Evolutionary conservation across 2,329 filamentous ascomycete species (phyloP), one percentile per base, ranked within the genome.

Genomic region (Mycosphaerella sp.): DNA sequence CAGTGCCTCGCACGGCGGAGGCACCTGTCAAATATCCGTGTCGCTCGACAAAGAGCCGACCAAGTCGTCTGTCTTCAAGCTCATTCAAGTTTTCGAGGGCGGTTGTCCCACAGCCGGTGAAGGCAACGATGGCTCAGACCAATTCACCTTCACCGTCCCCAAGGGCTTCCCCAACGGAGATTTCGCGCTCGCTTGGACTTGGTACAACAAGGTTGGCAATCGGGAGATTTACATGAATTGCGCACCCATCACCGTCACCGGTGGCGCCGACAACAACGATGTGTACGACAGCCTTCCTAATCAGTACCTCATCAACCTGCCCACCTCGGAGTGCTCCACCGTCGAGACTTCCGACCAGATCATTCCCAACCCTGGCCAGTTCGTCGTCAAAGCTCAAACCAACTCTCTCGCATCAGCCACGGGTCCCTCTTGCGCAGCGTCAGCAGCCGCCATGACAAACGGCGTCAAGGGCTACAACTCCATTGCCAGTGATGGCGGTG

Each of bases 191-290:
- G 88, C 89, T 0, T 96, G 90, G 89, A 88, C 87, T 1, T 96
- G 92, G 62, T 85, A 92, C 75, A 96, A 95, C 68, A 83, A 85
- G 57, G 70, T 95, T 3, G 91, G 91, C 1, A 92, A 95, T 73
- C 83, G 89, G 1, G 92, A 64, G 36, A 87, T 95, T 79, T 96
- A 96, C 77, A 95, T 95, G 89, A 93, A 95, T 78, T 97, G 93
- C 63, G 89, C 86, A 0, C 82, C 87, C 0, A 72, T 95, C 51
- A 79, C 73, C 0, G 75, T 95, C 21, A 81, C 80, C 0, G 72
- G 69, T 1, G 72, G 72, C 17, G 69, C 71, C 40, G 64, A 66
- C 44, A 61, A 54, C 36, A 61, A 80, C 48, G 67, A 73, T 5
- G 79, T 78, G 61, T 80, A 81, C 57, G 66, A 82, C 52, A 72